phyloP scores from a whole-genome alignment of 2,329 filamentous ascomycete species.

The Hypoxylon sp. region DNA sequence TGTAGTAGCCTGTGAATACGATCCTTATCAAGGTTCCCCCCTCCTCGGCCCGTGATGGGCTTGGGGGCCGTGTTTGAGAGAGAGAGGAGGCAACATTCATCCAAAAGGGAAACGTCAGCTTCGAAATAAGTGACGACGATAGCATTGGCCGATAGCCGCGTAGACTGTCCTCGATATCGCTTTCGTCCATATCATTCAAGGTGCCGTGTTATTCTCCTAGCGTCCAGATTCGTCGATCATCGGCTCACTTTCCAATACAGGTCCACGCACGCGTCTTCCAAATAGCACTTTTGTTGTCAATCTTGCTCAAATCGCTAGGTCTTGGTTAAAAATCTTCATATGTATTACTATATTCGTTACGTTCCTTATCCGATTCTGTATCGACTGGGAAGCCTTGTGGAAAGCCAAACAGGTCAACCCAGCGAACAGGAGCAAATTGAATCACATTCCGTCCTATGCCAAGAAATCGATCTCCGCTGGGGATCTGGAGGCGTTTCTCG shows the following conservation, averaged over 20 bases:
- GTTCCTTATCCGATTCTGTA: not conserved
- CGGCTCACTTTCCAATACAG: too few species aligned
- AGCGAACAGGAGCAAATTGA: constrained; percentile 21
- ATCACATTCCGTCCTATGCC: constrained; percentile 29
- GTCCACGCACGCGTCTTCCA: too few species aligned
- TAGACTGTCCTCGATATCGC: constrained; percentile 4
- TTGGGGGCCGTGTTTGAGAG: constrained; percentile 6
- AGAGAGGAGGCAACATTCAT: not conserved
- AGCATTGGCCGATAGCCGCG: constrained; percentile 18
- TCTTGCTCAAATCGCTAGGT: too few species aligned
- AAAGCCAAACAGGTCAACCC: constrained; percentile 2
- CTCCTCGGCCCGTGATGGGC: constrained; percentile 7
- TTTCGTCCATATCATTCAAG: constrained; percentile 4
- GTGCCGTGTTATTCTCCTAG: constrained; percentile 9
- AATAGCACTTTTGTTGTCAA: too few species aligned
- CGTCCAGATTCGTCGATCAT: too few species aligned
- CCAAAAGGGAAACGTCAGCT: constrained; percentile 13
- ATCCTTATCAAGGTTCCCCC: constrained; percentile 15
- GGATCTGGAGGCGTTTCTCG: constrained; percentile 26
- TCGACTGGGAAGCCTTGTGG: not conserved
- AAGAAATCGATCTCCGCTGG: constrained; percentile 34
- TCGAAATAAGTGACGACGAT: constrained; percentile 10
- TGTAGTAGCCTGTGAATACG: constrained; percentile 7
- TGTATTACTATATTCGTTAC: too few species aligned
- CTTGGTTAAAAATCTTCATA: too few species aligned